Conservation (phyloP, 2,329 filamentous ascomycete species). For the Colletotrichum zoysiae region DNA sequence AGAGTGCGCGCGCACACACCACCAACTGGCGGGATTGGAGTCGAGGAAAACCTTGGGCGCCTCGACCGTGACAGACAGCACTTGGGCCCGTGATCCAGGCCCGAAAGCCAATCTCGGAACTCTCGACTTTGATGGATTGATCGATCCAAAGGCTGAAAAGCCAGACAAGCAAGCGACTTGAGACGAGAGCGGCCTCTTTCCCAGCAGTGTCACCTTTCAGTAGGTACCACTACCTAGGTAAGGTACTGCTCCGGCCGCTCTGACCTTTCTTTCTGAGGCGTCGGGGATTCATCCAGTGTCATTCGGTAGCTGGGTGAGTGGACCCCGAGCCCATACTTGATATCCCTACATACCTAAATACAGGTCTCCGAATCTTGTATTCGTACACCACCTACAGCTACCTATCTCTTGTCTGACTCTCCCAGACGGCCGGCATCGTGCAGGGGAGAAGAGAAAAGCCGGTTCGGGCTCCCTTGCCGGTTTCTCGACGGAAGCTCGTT, state of each 20-base stretch:
- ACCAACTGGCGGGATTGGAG: not conserved
- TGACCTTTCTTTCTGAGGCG: slow-evolving; percentile 19
- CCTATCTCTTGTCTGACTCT: not conserved
- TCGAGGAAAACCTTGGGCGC: not conserved
- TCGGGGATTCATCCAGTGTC: slow-evolving; percentile 19
- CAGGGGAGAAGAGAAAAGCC: slow-evolving; percentile 4
- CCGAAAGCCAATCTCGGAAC: not conserved
- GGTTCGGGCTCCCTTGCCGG: slow-evolving; percentile 8
- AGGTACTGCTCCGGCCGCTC: not conserved
- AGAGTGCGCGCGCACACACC: not conserved
- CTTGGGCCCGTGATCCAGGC: not conserved
- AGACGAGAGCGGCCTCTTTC: slow-evolving; percentile 1
- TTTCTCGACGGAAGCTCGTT: slow-evolving; percentile 1
- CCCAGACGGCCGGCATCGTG: slow-evolving; percentile 19
- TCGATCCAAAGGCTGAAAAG: not conserved
- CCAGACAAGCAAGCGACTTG: not conserved
- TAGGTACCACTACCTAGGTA: too few relatives aligned
- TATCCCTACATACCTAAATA: too few relatives aligned
- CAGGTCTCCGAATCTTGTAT: not conserved
- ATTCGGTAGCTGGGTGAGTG: not conserved
- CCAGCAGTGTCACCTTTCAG: not conserved
- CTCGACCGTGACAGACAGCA: not conserved
- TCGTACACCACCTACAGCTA: not conserved
- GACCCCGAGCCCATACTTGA: not conserved
- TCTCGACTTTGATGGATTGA: not conserved